Evolutionary conservation across 2,329 filamentous ascomycete genomes (phyloP), one percentile per base, ranked within the genome.

Genomic region (Fusarium secorum): DNA sequence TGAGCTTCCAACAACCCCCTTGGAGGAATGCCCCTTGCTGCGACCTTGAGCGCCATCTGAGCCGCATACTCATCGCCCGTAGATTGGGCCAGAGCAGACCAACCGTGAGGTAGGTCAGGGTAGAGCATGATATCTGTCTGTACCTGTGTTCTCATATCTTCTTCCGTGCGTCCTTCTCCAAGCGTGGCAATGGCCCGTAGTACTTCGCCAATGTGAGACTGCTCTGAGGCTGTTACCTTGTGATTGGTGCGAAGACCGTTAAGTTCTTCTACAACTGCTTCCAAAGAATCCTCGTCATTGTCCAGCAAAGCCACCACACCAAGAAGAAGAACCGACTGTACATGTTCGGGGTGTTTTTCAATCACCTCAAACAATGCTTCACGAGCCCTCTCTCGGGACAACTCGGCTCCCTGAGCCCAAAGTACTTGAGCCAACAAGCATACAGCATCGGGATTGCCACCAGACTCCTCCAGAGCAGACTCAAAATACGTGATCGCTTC

Each of bases 361-460:
- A 97, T 90, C 38, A 92, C 90, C 18, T 90, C 90, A 75, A 97
- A 95, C 2, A 99, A 86, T 70, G 93, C 88, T 56, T 92, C 90
- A 7, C 94, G 88, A 20, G 95, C 95, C 67, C 92, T 89, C 53
- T 91, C 89, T 49, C 91, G 89, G 60, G 95, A 92, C 2, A 90
- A 86, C 11, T 91, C 88, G 1, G 90, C 89, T 13, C 93, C 94
- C 71, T 93, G 94, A 0, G 95, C 95, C 95, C 96, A 99, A 1
- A 98, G 86, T 0, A 98, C 93, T 80, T 98, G 94, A 0, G 95
- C 93, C 17, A 98, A 85, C 17, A 98, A 85, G 76, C 95, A 98
- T 1, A 94, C 90, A 2, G 95, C 91, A 76, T 98, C 94, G 0
- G 95, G 92, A 67, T 94, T 90, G 39, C 88, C 88, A 33, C 88